Conservation (phyloP, 1,139 yeast genomes). For the Candida pseudoviswanathii region DNA sequence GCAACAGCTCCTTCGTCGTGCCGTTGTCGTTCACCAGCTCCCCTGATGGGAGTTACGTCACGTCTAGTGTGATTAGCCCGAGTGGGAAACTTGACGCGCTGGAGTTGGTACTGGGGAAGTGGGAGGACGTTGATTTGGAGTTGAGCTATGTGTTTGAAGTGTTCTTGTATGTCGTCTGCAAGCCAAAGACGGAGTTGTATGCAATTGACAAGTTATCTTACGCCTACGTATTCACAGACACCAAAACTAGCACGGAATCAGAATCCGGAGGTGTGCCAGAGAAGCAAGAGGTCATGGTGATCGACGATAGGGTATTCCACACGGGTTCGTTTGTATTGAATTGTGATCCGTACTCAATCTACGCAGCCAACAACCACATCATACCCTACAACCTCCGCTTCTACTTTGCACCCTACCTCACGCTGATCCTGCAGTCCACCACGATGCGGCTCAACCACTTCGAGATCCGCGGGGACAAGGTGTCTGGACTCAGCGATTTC, state of each 20-base stretch:
- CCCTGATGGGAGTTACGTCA: too few species aligned
- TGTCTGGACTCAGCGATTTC: conserved; percentile 6
- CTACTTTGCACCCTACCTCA: conserved; percentile 40
- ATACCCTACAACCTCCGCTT: conserved; percentile 40
- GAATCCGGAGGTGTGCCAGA: too few species aligned
- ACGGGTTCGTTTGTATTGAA: conserved; percentile 22
- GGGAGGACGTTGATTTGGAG: conserved; percentile 8
- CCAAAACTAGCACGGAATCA: too few species aligned
- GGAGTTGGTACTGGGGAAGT: too few species aligned
- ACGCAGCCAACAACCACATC: conserved; percentile 30
- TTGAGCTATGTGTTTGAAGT: conserved; percentile 14
- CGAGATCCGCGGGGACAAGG: conserved; percentile 11
- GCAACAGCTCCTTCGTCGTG: conserved; percentile 4
- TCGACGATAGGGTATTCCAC: conserved; percentile 3
- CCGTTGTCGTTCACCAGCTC: too few species aligned
- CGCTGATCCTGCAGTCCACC: conserved; percentile 4
- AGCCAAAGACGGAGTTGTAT: not conserved
- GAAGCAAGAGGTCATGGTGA: not conserved
- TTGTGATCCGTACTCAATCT: conserved; percentile 35
- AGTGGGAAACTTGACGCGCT: too few species aligned
- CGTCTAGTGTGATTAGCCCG: conserved; percentile 4
- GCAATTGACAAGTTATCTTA: conserved; percentile 6
- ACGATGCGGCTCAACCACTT: conserved; percentile 22
- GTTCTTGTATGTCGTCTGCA: conserved; percentile 11
- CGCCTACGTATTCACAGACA: too few species aligned